Evolutionary conservation across 2,329 filamentous ascomycete species (phyloP).

Genomic region (Colletotrichum shisoi): DNA sequence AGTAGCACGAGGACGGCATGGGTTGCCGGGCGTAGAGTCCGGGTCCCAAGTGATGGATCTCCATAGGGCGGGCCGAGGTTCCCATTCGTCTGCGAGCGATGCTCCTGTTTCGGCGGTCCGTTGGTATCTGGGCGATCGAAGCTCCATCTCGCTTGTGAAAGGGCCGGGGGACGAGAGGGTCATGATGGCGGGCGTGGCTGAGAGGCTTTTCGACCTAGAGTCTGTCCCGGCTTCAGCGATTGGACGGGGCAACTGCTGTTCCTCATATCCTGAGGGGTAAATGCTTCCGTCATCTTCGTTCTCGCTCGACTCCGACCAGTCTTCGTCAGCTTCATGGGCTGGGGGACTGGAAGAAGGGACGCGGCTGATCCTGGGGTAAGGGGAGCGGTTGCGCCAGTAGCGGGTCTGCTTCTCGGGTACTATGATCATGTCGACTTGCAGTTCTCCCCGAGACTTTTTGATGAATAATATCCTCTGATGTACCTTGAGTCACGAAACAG

Average conservation of each 20-base stretch:
- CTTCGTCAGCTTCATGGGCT: neutral
- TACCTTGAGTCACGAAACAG: too few species aligned
- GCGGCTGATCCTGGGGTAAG: conserved; percentile 1
- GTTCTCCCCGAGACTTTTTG: too few species aligned
- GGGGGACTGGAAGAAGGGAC: neutral
- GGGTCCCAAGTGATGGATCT: neutral
- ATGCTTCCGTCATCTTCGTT: neutral
- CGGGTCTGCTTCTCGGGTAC: conserved; percentile 1
- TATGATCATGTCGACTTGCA: neutral
- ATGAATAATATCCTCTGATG: too few species aligned
- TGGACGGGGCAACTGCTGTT: too few species aligned
- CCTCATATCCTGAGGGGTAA: too few species aligned
- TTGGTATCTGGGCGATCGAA: neutral
- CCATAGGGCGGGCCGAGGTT: neutral
- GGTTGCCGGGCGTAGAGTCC: neutral
- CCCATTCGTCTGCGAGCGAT: too few species aligned
- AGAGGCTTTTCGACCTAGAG: too few species aligned
- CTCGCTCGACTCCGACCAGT: neutral
- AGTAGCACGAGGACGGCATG: neutral
- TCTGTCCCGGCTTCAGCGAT: too few species aligned
- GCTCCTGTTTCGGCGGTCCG: too few species aligned
- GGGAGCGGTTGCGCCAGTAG: conserved; percentile 19
- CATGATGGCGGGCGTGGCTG: too few species aligned
- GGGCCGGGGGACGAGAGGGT: too few species aligned
- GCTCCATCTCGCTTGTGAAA: neutral